Conservation (phyloP, 345 rosid species). For the Eucalyptus albens region DNA sequence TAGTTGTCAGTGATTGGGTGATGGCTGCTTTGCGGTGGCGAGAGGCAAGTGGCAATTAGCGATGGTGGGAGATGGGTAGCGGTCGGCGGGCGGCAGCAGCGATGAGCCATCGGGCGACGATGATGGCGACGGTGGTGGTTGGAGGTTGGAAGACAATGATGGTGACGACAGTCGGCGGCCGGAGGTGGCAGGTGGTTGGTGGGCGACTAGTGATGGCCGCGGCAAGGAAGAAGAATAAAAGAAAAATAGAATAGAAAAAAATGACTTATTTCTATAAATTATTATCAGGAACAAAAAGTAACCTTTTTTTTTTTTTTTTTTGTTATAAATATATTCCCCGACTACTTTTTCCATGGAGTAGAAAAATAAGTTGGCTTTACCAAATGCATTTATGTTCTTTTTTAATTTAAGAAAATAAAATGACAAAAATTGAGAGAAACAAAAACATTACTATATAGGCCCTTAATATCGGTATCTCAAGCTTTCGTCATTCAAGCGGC, state of each 20-base stretch:
- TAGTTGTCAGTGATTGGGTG: rapidly evolving
- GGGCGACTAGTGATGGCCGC: rapidly evolving
- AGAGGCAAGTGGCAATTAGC: rapidly evolving
- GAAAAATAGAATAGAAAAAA: no score
- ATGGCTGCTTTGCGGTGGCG: rapidly evolving
- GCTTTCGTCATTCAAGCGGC: no score
- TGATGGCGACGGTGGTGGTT: rapidly evolving
- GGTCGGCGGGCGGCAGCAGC: rapidly evolving
- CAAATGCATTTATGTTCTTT: rapidly evolving
- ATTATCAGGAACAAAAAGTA: rapidly evolving
- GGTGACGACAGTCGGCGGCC: rapidly evolving
- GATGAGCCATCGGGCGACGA: rapidly evolving
- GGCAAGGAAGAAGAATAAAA: no score
- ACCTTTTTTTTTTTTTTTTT: no score
- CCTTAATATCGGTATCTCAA: no score
- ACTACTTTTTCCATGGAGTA: rapidly evolving
- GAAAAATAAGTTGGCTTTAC: no score
- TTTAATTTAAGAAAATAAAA: rapidly evolving
- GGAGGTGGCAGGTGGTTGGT: no score
- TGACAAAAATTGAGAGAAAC: no score
- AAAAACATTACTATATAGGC: rapidly evolving
- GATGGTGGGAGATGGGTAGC: rapidly evolving
- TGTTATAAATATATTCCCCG: rapidly evolving
- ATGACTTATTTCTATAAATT: no score
- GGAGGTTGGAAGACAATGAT: rapidly evolving